Evolutionary conservation across 208 protist genomes (phyloP), one percentile per base, ranked within the genome.

Genomic region (Crithidia bombi): DNA sequence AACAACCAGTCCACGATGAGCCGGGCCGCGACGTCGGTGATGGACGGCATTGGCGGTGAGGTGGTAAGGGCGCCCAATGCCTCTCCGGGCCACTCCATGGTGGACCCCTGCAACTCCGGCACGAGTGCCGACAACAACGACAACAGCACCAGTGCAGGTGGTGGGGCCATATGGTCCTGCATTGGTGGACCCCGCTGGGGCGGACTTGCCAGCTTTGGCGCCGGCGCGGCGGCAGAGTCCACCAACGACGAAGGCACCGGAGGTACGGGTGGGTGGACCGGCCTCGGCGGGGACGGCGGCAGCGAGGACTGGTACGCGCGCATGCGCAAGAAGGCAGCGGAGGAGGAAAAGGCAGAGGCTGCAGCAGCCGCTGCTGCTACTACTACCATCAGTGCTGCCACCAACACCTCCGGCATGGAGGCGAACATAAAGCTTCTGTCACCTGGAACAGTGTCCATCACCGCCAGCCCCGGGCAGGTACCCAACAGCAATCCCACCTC

Each of bases 261-360:
- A 4, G 26, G n/a, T 35, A 52, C 25, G 35, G 59, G 51, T 12
- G 69, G 70, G 5, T 90, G 87, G 82, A 49, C 75, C 15, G 80
- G 74, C 21, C 65, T 89, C 9, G 82, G 85, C 21, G 80, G 75
- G 15, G 38, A 62, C 19, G 36, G 69, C 49, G 73, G 69, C 51
- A 85, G 65, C 64, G 70, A 82, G 7, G 81, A 89, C 41, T 92
- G 87, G 87, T 92, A 92, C 67, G 64, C 79, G 11, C 80, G 79
- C 6, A 86, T 92, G 69, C 87, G 83, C 11, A 54, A 69, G 41
- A 79, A 75, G 28, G 66, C 57, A 17, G 75, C 72, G 38, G 78
- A 83, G 47, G 74, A 81, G 38, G 82, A 69, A 14, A 28, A 10
- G 38, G 74, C 50, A 12, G 67, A 73, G 47, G 58, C 59, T 5